phyloP scores from a whole-genome alignment of 495 filamentous ascomycete species.

The Penicillium canariense region DNA sequence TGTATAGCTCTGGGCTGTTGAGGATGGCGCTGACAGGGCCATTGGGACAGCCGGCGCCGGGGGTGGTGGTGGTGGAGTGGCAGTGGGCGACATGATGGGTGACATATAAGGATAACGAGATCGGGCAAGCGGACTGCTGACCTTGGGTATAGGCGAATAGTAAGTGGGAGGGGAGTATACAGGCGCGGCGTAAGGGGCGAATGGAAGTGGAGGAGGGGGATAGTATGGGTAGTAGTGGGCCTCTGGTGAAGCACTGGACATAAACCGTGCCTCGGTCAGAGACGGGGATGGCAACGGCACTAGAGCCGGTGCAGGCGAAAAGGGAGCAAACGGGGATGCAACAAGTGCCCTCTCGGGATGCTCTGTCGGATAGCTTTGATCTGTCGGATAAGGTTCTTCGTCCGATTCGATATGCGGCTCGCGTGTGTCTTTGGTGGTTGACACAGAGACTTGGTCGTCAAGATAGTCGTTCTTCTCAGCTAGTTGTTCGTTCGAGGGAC shows the following conservation, averaged over 20 bases:
- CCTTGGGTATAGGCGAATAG: slow-evolving; percentile 36
- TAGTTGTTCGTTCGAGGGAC: slow-evolving; percentile 16
- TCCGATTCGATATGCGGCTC: slow-evolving; percentile 6
- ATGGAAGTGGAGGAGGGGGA: slow-evolving; percentile 4
- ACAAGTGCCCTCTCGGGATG: slow-evolving; percentile 4
- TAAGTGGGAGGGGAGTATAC: slow-evolving; percentile 23
- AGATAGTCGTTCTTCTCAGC: slow-evolving; percentile 15
- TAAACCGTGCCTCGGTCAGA: slow-evolving; percentile 28
- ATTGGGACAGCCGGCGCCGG: slow-evolving; percentile 8
- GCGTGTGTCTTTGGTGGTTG: slow-evolving; percentile 3
- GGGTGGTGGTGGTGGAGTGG: slow-evolving; percentile 21
- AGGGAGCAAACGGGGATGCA: slow-evolving; percentile 19
- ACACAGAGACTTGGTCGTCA: slow-evolving; percentile 11
- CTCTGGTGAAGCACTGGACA: slow-evolving; percentile 27
- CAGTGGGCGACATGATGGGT: slow-evolving; percentile 40
- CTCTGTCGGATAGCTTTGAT: slow-evolving; percentile 13
- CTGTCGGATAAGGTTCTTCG: slow-evolving; percentile 18
- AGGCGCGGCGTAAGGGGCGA: slow-evolving; percentile 11
- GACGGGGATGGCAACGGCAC: slow-evolving; percentile 34
- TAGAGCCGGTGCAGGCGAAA: slow-evolving; percentile 26
- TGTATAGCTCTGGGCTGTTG: slow-evolving; percentile 29
- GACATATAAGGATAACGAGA: slow-evolving; percentile 40
- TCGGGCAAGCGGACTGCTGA: slow-evolving; percentile 40
- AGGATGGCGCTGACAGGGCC: slow-evolving; percentile 15
- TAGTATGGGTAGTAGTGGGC: slow-evolving; percentile 14